Percentiles rank a stretch among this genome's conserved stretches.
These are phyloP conservation scores for Ballota nigra DNA, from an alignment of 257 asterid genomes.

Conservation along the genomic window DNA sequence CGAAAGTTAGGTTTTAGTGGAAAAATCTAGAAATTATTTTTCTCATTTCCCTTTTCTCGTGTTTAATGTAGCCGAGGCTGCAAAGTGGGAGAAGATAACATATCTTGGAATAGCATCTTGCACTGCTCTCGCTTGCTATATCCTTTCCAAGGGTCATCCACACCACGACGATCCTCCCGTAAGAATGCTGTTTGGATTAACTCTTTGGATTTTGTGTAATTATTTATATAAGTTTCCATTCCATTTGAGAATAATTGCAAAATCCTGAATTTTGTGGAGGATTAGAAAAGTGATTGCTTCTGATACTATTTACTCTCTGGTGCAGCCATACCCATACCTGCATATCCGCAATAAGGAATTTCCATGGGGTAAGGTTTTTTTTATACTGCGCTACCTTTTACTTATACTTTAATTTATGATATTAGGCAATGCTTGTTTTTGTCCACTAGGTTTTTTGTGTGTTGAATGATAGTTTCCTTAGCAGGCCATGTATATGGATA, in stretches of 20 bases:
- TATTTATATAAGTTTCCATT: neutral
- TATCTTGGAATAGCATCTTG: slow-evolving; percentile 51
- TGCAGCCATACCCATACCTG: slow-evolving; percentile 70
- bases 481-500: neutral
- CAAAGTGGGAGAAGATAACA: slow-evolving; percentile 88
- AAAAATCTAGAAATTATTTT: neutral
- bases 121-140: slow-evolving; percentile 40
- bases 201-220: neutral
- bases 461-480: neutral
- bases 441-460: neutral
- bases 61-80: slow-evolving; percentile 62
- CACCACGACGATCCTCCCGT: slow-evolving; percentile 77
- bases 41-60: neutral
- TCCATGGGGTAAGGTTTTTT: slow-evolving; percentile 65
- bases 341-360: slow-evolving; percentile 86
- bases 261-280: slow-evolving; percentile 5
- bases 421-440: neutral
- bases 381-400: neutral
- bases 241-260: neutral
- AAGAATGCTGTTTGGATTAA: slow-evolving; percentile 25
- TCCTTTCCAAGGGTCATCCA: slow-evolving; percentile 76
- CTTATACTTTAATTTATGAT: neutral
- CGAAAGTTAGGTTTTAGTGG: neutral
- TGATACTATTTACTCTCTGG: slow-evolving; percentile 2
- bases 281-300: neutral